phyloP scores from a whole-genome alignment of 768 basidiomycete genomes.

The Harrya chromipes region DNA sequence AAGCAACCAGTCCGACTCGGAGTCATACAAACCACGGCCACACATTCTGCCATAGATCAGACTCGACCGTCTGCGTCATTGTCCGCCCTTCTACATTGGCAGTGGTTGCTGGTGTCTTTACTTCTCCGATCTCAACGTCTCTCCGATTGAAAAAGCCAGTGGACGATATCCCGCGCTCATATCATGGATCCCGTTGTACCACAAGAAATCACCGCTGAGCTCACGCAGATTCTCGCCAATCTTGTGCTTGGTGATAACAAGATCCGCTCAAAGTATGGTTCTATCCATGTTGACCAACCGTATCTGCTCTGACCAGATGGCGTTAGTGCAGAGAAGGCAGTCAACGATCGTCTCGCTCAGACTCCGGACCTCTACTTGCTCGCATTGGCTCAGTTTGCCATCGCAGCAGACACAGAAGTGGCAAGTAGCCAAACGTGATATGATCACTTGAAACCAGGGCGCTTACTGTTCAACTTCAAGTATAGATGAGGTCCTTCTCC shows the following conservation, averaged over 20 bases:
- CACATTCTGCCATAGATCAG: neutral
- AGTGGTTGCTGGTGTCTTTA: neutral
- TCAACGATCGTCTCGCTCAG: conserved; percentile 74
- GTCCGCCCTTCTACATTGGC: neutral
- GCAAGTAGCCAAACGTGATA: conserved; percentile 40
- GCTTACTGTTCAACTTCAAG: conserved; percentile 12
- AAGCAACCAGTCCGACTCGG: neutral
- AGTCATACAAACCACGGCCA: neutral
- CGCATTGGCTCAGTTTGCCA: conserved; percentile 76
- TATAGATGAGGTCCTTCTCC: conserved; percentile 82
- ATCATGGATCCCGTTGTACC: conserved; percentile 38
- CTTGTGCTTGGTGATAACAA: conserved; percentile 82
- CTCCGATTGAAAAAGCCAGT: neutral
- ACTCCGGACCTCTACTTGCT: conserved; percentile 79
- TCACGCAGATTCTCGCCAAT: conserved; percentile 83
- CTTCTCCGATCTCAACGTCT: neutral
- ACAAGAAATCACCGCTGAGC: conserved; percentile 68
- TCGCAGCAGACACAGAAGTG: conserved; percentile 74
- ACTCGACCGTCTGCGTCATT: conserved; percentile 1
- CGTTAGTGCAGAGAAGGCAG: conserved; percentile 70
- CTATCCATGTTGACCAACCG: neutral
- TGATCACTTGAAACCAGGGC: neutral
- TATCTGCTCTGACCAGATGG: conserved; percentile 8
- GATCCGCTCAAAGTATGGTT: conserved; percentile 62
- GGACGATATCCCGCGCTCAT: neutral